Conservation (phyloP, 148 eudicot genomes). For the Oxyria digyna region DNA sequence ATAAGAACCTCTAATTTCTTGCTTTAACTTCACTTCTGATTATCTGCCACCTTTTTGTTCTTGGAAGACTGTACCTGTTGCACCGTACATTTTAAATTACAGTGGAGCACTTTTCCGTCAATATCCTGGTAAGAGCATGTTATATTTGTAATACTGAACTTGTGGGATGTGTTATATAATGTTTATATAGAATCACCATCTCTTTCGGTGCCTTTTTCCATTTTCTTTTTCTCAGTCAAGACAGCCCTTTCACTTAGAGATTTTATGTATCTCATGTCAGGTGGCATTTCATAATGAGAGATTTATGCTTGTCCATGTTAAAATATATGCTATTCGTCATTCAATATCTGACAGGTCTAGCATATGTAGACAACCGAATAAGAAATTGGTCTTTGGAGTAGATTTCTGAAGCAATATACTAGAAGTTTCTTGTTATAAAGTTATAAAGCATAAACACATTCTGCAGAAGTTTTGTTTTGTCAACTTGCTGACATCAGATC, state of each 20-base stretch:
- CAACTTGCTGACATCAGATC: neutral
- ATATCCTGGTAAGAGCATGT: slow-evolving; percentile 65
- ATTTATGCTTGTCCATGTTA: neutral
- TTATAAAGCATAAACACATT: too few species aligned
- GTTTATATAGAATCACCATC: neutral
- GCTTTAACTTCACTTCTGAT: slow-evolving; percentile 10
- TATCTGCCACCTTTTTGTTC: slow-evolving; percentile 14
- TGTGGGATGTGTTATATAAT: neutral
- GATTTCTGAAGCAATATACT: too few species aligned
- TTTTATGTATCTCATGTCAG: neutral
- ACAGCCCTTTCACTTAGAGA: neutral
- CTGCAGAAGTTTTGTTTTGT: too few species aligned
- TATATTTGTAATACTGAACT: neutral
- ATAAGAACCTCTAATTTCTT: neutral
- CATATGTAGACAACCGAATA: neutral
- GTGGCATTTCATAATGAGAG: neutral
- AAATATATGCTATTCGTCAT: neutral
- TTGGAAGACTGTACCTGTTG: slow-evolving; percentile 92
- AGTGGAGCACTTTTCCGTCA: slow-evolving; percentile 94
- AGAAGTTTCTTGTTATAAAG: neutral
- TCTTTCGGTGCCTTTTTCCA: neutral
- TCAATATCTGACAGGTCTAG: neutral
- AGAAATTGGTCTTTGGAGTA: neutral
- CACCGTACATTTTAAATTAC: slow-evolving; percentile 87
- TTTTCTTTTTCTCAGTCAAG: neutral